Conservation (phyloP, 2,329 filamentous ascomycete species). For the Lachnellula arida region DNA sequence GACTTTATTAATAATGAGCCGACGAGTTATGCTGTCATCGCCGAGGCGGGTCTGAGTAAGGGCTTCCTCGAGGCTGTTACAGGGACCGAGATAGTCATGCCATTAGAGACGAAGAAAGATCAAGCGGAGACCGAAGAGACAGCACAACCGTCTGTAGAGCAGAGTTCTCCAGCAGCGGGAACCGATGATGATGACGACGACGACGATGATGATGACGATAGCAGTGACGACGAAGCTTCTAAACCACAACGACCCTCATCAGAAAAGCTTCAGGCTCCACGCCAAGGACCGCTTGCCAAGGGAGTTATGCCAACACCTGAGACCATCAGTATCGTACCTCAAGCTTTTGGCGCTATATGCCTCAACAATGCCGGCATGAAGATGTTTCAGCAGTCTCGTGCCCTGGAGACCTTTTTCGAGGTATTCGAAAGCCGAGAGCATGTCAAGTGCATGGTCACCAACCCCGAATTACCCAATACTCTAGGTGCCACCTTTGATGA, state of each 20-base stretch:
- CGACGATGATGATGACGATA: conserved; percentile 38
- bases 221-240: conserved; percentile 37
- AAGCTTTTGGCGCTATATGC: conserved; percentile 89
- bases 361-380: conserved; percentile 83
- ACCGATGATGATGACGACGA: conserved; percentile 32
- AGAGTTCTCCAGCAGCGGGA: conserved; percentile 18
- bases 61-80: conserved; percentile 81
- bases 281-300: conserved; percentile 48
- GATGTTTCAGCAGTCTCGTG: conserved; percentile 77
- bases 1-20: conserved; percentile 99
- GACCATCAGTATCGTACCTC: conserved; percentile 80
- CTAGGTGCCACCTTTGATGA: conserved; percentile 90
- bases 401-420: conserved; percentile 83
- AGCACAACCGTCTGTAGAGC: conserved; percentile 29
- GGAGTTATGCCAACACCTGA: conserved; percentile 86
- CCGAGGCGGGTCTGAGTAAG: conserved; percentile 85
- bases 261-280: conserved; percentile 43
- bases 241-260: conserved; percentile 50
- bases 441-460: conserved; percentile 75
- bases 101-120: conserved; percentile 26
- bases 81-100: conserved; percentile 37
- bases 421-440: conserved; percentile 94
- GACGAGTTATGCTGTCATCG: conserved; percentile 93
- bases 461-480: conserved; percentile 64
- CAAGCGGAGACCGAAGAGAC: conserved; percentile 20